phyloP scores from a whole-genome alignment of 495 filamentous ascomycete genomes.

The Aspergillus diversus region DNA sequence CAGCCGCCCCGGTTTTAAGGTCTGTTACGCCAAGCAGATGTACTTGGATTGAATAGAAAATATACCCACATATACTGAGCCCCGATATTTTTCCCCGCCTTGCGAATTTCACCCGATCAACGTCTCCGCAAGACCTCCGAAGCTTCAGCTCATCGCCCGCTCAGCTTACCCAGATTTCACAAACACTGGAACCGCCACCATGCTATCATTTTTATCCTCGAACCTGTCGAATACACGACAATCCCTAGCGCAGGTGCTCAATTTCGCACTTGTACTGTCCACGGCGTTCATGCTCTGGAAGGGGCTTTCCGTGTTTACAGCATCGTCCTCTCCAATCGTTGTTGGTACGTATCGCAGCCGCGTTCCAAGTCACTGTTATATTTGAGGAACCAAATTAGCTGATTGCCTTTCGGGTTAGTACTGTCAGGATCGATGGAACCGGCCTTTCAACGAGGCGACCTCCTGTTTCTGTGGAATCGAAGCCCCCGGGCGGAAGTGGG shows the following conservation, averaged over 20 bases:
- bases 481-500: conserved; percentile 69
- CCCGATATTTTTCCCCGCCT: neutral
- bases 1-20: neutral
- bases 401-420: conserved; percentile 44
- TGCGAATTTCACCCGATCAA: conserved; percentile 6
- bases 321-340: conserved; percentile 91
- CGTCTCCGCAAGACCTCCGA: conserved; percentile 33
- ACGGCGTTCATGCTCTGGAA: conserved; percentile 99
- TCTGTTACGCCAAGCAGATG: neutral
- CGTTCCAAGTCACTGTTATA: neutral
- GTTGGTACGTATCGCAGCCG: conserved; percentile 45
- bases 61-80: neutral
- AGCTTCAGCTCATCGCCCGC: conserved; percentile 12
- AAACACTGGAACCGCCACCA: conserved; percentile 41
- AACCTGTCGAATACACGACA: conserved; percentile 76
- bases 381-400: neutral
- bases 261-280: conserved; percentile 91
- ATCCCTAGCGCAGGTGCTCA: conserved; percentile 84
- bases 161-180: neutral
- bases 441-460: conserved; percentile 92
- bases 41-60: neutral
- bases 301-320: conserved; percentile 80
- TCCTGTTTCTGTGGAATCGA: conserved; percentile 93
- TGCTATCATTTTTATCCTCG: conserved; percentile 70
- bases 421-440: conserved; percentile 96